These are phyloP conservation scores for Triticum aestivum DNA, from an alignment of 176 grass and related monocot genomes.

Conservation along the genomic window DNA sequence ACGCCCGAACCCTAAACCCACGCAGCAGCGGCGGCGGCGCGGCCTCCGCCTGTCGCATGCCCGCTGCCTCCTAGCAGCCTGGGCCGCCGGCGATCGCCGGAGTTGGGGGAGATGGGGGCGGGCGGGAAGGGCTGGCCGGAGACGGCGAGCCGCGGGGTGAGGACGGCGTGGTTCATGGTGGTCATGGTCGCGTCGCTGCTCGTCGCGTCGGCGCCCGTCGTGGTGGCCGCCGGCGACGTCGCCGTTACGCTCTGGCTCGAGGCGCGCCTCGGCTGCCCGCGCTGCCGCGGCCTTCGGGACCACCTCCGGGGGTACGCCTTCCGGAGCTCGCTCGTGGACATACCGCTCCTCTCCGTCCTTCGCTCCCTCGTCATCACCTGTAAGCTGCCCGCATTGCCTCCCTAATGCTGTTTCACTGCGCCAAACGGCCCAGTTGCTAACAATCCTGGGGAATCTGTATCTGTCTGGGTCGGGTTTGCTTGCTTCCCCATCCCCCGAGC, in stretches of 20 bases:
- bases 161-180: constrained; percentile 73
- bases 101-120: constrained; percentile 54
- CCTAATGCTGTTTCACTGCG: background rate
- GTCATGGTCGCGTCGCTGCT: constrained; percentile 77
- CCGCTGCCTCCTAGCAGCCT: constrained; percentile 14
- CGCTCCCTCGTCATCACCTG: constrained; percentile 76
- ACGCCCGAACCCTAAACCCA: constrained; percentile 11
- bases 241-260: constrained; percentile 64
- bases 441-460: background rate
- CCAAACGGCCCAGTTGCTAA: background rate
- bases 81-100: constrained; percentile 35
- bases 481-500: background rate
- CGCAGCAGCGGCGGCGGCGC: background rate
- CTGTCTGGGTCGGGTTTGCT: background rate
- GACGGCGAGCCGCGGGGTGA: constrained; percentile 53
- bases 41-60: constrained; percentile 20
- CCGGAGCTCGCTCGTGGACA: constrained; percentile 78
- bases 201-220: constrained; percentile 66
- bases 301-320: constrained; percentile 59
- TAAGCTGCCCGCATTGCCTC: constrained; percentile 37
- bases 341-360: constrained; percentile 79
- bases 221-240: constrained; percentile 71
- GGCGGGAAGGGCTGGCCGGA: constrained; percentile 66
- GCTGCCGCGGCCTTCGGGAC: constrained; percentile 40
- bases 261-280: constrained; percentile 52